Evolutionary conservation across 352 stramenopile species (phyloP), one percentile per base, ranked within the genome.

Genomic region (Phytophthora quininea): DNA sequence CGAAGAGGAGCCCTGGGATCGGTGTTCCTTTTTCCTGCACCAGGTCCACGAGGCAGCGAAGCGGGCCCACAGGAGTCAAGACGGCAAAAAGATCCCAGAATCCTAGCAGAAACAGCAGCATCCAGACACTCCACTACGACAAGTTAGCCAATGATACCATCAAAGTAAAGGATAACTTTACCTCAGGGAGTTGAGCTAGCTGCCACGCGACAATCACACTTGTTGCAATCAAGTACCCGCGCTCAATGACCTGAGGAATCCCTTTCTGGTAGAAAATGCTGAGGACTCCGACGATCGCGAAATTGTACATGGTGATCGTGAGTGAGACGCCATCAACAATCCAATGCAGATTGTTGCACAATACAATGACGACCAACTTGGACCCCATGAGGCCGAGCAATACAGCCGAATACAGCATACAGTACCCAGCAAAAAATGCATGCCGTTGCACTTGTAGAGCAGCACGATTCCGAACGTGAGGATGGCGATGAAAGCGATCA

Each of bases 51-150:
- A 99, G 78, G 15, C 90, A 95, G 31, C 96, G 96, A 15, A 99
- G 79, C 15, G 97, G 97, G 10, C 97, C 97, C 59, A 97, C 93
- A 0, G 97, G 97, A 8, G 96, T 97, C 19, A 99, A 76, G 2
- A 99, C 98, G 3, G 98, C 98, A 67, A 97, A 99, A 6, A 99
- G 77, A 76, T 99, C 97, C 81, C 98, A 99, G 40, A 99, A 90
- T 1, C 90, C 97, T 47, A 99, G 76, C 38, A 98, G 91, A 10
- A 98, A 71, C n/a, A 97, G 69, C 3, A 97, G 74, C 62, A 91
- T 92, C 90, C 90, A 97, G 10, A 85, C 72, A 31, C 86, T 96
- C 89, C 88, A 97, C 82, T 92, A 49, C 3, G 12, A 49, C 2
- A 4, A 49, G 43, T 29, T 40, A 40, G 35, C 35, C 6, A 49